These are phyloP conservation scores for Didymella exigua DNA, from an alignment of 2,329 filamentous ascomycete genomes.

Conservation along the genomic window DNA sequence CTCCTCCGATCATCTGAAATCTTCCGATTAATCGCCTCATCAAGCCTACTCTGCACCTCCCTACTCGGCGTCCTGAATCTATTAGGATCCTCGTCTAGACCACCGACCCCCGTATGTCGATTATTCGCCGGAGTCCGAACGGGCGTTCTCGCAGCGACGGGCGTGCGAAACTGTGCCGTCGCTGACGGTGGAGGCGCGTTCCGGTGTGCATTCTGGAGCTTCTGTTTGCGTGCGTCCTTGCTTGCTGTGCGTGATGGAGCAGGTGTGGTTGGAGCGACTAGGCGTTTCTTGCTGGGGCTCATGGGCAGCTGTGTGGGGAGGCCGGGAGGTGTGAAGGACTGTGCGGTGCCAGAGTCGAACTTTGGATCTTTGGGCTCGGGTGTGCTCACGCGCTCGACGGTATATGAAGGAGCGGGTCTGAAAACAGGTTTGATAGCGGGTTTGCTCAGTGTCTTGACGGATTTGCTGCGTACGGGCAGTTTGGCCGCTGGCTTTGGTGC, in stretches of 20 bases:
- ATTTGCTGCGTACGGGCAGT: not conserved
- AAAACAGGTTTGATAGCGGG: not conserved
- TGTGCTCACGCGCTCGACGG: not conserved
- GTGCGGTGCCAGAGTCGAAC: not conserved
- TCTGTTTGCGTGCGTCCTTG: not conserved
- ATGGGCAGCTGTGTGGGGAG: conserved; percentile 17
- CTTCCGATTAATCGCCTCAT: conserved; percentile 36
- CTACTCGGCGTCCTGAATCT: conserved; percentile 31
- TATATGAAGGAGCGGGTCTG: not conserved
- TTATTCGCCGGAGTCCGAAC: not conserved
- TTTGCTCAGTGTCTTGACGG: conserved; percentile 5
- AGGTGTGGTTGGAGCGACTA: not conserved
- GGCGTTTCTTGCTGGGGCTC: conserved; percentile 1
- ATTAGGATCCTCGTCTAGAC: conserved; percentile 16
- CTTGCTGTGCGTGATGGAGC: not conserved
- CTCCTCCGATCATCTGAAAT: conserved; percentile 26
- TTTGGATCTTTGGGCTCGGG: not conserved
- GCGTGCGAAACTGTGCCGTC: not conserved
- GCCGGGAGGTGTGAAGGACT: conserved; percentile 16
- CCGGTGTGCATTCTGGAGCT: not conserved
- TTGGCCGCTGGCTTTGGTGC: not conserved
- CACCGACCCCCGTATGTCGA: not conserved
- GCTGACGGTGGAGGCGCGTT: not conserved
- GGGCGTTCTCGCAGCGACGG: not conserved
- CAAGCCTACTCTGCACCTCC: conserved; percentile 25